Evolutionary conservation across 805 yeast species (phyloP).

Genomic region (Suhomyces emberorum): DNA sequence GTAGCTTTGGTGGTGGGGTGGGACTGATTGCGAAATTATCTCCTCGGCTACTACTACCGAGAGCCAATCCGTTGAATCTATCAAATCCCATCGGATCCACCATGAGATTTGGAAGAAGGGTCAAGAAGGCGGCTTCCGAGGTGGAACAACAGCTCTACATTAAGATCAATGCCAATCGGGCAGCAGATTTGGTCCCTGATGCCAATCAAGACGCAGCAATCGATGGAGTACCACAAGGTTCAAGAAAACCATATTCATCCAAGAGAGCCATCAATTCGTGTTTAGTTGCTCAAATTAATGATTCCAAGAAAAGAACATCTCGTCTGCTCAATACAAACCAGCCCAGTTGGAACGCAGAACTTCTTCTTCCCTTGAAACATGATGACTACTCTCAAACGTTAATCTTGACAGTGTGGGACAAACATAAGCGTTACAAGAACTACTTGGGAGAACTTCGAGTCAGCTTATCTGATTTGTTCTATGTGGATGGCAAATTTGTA

Average conservation of each 20-base stretch:
- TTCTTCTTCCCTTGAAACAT: constrained; percentile 28
- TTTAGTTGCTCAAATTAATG: constrained; percentile 34
- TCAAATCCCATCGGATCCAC: no score
- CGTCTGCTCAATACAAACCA: constrained; percentile 31
- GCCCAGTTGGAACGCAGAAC: constrained; percentile 40
- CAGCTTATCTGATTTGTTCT: constrained; percentile 27
- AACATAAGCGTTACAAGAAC: constrained; percentile 31
- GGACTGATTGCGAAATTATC: no score
- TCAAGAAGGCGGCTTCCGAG: no score
- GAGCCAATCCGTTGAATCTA: no score
- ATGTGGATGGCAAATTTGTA: constrained; percentile 9
- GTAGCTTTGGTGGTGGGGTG: no score
- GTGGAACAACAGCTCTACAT: constrained; percentile 21
- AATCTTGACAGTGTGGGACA: constrained; percentile 39
- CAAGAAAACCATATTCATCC: constrained; percentile 1
- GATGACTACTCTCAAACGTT: constrained; percentile 29
- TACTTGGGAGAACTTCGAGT: constrained; percentile 42
- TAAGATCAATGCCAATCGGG: constrained; percentile 35
- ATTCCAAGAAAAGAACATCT: constrained; percentile 24
- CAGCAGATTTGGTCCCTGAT: constrained; percentile 34
- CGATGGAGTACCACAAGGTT: no score
- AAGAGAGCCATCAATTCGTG: constrained; percentile 32
- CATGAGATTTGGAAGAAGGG: neutral
- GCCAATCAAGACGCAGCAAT: neutral
- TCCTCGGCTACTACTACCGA: no score